phyloP scores from a whole-genome alignment of 257 asterid species.

The Misopates orontium region DNA sequence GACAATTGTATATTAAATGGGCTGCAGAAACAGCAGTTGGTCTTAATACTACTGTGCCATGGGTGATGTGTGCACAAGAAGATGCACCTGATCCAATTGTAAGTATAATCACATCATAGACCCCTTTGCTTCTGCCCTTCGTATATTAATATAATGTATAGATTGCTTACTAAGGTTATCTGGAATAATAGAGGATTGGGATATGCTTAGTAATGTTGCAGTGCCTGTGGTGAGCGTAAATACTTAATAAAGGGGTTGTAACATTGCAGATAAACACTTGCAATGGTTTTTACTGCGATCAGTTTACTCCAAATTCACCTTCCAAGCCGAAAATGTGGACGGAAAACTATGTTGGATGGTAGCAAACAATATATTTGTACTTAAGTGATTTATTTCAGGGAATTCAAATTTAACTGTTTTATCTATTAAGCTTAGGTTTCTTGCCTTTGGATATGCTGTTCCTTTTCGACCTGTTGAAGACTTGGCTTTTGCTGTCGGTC shows the following conservation, averaged over 20 bases:
- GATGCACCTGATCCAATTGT: slow-evolving; percentile 86
- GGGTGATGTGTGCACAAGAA: slow-evolving; percentile 79
- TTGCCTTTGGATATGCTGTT: slow-evolving; percentile 75
- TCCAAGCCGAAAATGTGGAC: too few relatives aligned
- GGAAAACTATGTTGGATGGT: slow-evolving; percentile 89
- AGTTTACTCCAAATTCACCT: too few relatives aligned
- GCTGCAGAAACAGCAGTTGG: slow-evolving; percentile 78
- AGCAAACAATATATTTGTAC: too few relatives aligned
- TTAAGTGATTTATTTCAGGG: too few relatives aligned
- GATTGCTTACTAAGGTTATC: too few relatives aligned
- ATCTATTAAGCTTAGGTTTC: slow-evolving; percentile 54
- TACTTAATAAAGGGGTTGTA: slow-evolving; percentile 15
- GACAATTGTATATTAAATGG: slow-evolving; percentile 65
- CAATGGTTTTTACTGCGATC: too few relatives aligned
- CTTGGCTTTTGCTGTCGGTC: slow-evolving; percentile 85
- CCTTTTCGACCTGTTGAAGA: slow-evolving; percentile 83
- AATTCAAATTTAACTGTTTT: too few relatives aligned
- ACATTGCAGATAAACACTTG: slow-evolving; percentile 79
- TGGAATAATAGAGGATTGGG: too few relatives aligned
- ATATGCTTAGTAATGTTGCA: too few relatives aligned
- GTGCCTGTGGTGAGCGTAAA: background rate
- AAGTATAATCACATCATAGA: slow-evolving; percentile 30
- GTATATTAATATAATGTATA: background rate
- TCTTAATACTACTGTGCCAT: slow-evolving; percentile 72
- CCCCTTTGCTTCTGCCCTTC: background rate